A percentile compares a stretch with the other conserved stretches of the same genome.
Conservation (phyloP, 179 eudicot species). For the Beta corolliflora region DNA sequence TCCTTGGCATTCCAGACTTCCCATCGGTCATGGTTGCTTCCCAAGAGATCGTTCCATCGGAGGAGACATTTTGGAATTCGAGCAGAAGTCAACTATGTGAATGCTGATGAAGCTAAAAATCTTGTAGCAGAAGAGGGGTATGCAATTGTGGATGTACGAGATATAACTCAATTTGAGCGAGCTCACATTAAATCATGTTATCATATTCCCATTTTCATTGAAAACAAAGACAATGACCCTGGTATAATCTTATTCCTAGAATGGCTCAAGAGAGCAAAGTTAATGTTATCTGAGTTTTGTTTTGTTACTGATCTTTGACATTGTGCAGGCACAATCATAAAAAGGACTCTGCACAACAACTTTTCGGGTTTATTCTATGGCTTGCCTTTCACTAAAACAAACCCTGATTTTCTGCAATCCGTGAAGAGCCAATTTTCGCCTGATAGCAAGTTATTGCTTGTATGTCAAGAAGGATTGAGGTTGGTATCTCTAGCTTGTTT, state of each 20-base stretch:
- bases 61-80: slow-evolving; percentile 43
- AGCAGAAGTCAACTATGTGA: slow-evolving; percentile 71
- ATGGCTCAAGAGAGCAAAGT: not conserved
- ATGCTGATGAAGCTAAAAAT: slow-evolving; percentile 75
- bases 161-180: slow-evolving; percentile 63
- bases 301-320: not conserved
- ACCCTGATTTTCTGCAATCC: slow-evolving; percentile 82
- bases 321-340: slow-evolving; percentile 73
- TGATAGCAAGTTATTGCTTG: slow-evolving; percentile 73
- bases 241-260: slow-evolving; percentile 41
- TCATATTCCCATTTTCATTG: slow-evolving; percentile 84
- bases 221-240: slow-evolving; percentile 78
- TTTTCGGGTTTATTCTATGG: slow-evolving; percentile 89
- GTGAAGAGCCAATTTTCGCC: slow-evolving; percentile 79
- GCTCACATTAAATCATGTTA: slow-evolving; percentile 87
- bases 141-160: slow-evolving; percentile 80
- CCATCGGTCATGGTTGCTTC: slow-evolving; percentile 29
- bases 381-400: slow-evolving; percentile 81
- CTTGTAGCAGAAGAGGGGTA: slow-evolving; percentile 73
- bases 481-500: slow-evolving; percentile 24
- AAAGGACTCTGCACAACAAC: slow-evolving; percentile 81
- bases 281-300: not conserved
- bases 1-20: slow-evolving; percentile 53
- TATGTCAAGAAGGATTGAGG: slow-evolving; percentile 98
- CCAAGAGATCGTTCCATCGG: slow-evolving; percentile 35